These are phyloP conservation scores for Chimonanthus salicifolius DNA, from an alignment of 164 flowering plant species.

Conservation along the genomic window DNA sequence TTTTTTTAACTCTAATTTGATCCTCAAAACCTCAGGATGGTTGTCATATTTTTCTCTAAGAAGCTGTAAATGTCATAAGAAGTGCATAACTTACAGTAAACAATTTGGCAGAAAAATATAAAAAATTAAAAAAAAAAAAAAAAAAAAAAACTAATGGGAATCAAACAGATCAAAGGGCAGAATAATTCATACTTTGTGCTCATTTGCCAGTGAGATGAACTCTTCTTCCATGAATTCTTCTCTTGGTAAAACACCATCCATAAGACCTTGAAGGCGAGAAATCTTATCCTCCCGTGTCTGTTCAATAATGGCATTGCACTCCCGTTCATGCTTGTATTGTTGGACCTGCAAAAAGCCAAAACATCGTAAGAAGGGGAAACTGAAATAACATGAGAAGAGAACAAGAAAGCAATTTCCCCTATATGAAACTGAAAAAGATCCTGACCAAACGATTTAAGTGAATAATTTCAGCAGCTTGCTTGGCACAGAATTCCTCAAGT, in stretches of 20 bases:
- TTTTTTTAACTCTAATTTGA: conserved; percentile 67
- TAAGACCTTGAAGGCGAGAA: conserved; percentile 80
- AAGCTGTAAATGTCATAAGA: conserved; percentile 43
- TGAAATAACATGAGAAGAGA: not conserved
- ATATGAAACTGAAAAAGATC: conserved; percentile 6
- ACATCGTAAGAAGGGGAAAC: not conserved
- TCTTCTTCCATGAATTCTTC: conserved; percentile 92
- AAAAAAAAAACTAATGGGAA: not conserved
- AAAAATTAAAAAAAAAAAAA: not conserved
- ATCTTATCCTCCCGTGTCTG: conserved; percentile 93
- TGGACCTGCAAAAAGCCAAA: conserved; percentile 52
- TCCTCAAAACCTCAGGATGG: conserved; percentile 72
- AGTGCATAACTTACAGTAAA: not conserved
- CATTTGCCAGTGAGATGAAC: conserved; percentile 55
- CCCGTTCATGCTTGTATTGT: conserved; percentile 96
- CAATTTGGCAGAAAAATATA: conserved; percentile 1
- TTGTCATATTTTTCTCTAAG: conserved; percentile 78
- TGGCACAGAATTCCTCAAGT: conserved; percentile 73
- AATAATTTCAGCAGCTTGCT: conserved; percentile 71
- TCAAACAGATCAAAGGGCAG: not conserved
- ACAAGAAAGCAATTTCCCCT: not conserved
- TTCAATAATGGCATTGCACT: conserved; percentile 79
- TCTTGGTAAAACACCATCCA: conserved; percentile 87
- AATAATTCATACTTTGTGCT: conserved; percentile 52
- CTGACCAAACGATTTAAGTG: conserved; percentile 88